These are phyloP conservation scores for Alternaria arborescens DNA, from an alignment of 2,329 filamentous ascomycete species.

Conservation along the genomic window DNA sequence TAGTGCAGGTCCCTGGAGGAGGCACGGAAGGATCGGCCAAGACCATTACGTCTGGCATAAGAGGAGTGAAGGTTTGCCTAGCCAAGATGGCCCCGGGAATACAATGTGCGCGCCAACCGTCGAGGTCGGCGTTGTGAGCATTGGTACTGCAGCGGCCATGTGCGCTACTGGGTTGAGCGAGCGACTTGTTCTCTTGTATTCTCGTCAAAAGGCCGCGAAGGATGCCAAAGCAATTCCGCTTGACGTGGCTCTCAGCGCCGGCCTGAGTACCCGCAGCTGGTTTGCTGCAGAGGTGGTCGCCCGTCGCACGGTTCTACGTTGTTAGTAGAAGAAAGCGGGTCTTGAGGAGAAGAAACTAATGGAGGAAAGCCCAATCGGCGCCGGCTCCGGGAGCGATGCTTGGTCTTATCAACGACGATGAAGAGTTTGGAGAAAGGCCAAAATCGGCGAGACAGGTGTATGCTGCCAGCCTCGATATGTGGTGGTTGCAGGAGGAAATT, in stretches of 20 bases:
- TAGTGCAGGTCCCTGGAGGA: slow-evolving; percentile 16
- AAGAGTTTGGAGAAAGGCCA: background rate
- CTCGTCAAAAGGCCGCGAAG: background rate
- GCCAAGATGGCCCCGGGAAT: background rate
- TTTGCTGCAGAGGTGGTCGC: slow-evolving; percentile 1
- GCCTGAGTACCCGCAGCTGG: slow-evolving; percentile 3
- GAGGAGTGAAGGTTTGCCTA: slow-evolving; percentile 1
- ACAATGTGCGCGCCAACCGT: background rate
- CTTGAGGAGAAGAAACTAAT: slow-evolving; percentile 10
- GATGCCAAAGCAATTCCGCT: slow-evolving; percentile 4
- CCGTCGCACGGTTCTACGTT: slow-evolving; percentile 13
- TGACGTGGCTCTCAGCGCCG: background rate
- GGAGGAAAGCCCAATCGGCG: slow-evolving; percentile 8
- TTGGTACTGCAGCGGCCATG: background rate
- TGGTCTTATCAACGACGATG: background rate
- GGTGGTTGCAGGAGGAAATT: slow-evolving; percentile 9
- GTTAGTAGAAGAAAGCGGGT: slow-evolving; percentile 18
- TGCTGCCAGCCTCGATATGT: background rate
- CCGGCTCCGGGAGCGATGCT: slow-evolving; percentile 3
- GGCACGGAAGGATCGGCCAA: slow-evolving; percentile 8
- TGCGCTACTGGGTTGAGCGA: background rate
- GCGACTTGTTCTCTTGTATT: background rate
- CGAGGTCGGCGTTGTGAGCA: background rate
- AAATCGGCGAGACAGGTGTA: slow-evolving; percentile 11
- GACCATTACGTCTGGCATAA: background rate